phyloP scores from a whole-genome alignment of 495 filamentous ascomycete genomes.

The Hypoxylon perforatum region DNA sequence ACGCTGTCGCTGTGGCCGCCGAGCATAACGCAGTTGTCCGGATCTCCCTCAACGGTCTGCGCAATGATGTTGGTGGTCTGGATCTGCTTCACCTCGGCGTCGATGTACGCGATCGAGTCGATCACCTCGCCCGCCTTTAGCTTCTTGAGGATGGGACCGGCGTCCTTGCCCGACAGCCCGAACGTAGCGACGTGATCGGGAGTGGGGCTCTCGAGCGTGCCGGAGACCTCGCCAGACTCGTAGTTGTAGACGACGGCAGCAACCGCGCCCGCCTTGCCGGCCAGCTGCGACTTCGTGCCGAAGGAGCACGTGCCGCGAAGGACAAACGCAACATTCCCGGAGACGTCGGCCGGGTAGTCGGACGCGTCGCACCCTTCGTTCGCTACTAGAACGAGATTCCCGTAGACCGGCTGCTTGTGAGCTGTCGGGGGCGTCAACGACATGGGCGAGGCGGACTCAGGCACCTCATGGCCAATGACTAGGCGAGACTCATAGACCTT shows the following conservation, averaged over 20 bases:
- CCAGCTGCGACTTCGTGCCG: slow-evolving; percentile 66
- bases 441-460: slow-evolving; percentile 66
- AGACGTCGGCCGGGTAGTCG: slow-evolving; percentile 57
- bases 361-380: slow-evolving; percentile 61
- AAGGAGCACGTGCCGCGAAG: slow-evolving; percentile 69
- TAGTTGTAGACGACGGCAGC: slow-evolving; percentile 73
- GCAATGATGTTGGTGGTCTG: slow-evolving; percentile 65
- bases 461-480: slow-evolving; percentile 62
- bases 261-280: slow-evolving; percentile 67
- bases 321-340: slow-evolving; percentile 66
- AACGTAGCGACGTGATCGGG: slow-evolving; percentile 68
- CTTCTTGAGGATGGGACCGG: slow-evolving; percentile 57
- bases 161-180: slow-evolving; percentile 63
- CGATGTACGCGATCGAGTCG: slow-evolving; percentile 66
- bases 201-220: slow-evolving; percentile 64
- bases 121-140: slow-evolving; percentile 60
- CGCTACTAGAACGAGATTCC: slow-evolving; percentile 53
- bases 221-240: slow-evolving; percentile 57
- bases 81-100: slow-evolving; percentile 58
- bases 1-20: slow-evolving; percentile 68
- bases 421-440: slow-evolving; percentile 68
- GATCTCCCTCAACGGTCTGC: slow-evolving; percentile 65
- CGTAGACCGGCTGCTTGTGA: slow-evolving; percentile 64
- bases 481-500: slow-evolving; percentile 68
- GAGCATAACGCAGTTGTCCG: slow-evolving; percentile 66